Evolutionary conservation across 108 stramenopile genomes (phyloP), one percentile per base, ranked within the genome.

Genomic region (Cyclotella distinguenda): DNA sequence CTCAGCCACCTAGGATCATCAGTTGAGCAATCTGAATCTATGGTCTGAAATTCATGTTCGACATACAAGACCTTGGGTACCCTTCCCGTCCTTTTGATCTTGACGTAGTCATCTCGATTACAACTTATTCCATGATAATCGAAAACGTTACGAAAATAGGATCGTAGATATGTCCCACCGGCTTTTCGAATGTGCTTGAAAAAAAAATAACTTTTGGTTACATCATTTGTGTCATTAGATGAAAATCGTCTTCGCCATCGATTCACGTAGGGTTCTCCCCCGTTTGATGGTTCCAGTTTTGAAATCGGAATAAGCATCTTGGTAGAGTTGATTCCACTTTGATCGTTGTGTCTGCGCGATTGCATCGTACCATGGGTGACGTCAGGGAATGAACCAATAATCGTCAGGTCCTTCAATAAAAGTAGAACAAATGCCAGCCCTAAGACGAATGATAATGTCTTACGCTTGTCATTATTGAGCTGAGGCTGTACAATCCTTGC

Each of bases 151-250:
- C 27, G 31, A 47, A 71, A 47, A 31, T 71, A 71, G 3, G 33
- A 35, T 31, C 70, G 52, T 1, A 71, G 60, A 10, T 33, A 39
- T n/a, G 70, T 71, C 3, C 70, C 70, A 9, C 70, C 70, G 11
- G 70, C 61, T 38, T 71, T 71, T 27, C 70, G 44, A 23, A 71
- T 71, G 42, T 71, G 70, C 26, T 62, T 61, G 54, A 71, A 71
- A 34, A 62, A 71, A 25, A 71, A 38, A 34, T 71, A 71, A 0
- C 39, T 31, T 25, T 21, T 21, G 10, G 2, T 55, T 18, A 19
- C 22, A 9, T 19, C 46, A 5, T 42, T 2, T 2, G 2, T 42
- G 40, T 42, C 16, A 16, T 2, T 42, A 10, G 46, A 13, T 32
- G 33, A 2, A 21, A 55, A 55, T 11, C 54, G 54, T 38, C 34